Conservation (phyloP, 1,284 basidiomycete genomes). For the Ganoderma resinaceum region DNA sequence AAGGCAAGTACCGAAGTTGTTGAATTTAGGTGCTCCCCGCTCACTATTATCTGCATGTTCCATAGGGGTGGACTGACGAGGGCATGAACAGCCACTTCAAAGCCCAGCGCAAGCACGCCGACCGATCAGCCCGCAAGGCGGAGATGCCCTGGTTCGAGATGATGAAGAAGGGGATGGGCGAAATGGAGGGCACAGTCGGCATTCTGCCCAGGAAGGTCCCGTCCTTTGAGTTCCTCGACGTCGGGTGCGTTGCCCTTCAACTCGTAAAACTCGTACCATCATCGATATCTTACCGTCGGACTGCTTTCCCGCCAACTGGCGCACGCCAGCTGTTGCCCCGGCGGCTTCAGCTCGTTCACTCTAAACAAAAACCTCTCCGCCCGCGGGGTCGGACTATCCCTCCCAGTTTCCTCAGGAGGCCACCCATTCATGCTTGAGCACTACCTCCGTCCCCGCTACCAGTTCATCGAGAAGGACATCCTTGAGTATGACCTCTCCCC, state of each 20-base stretch:
- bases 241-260: constrained; percentile 29
- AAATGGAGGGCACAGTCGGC: constrained; percentile 32
- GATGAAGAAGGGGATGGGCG: constrained; percentile 34
- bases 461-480: constrained; percentile 35
- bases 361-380: constrained; percentile 32
- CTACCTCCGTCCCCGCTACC: constrained; percentile 28
- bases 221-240: constrained; percentile 35
- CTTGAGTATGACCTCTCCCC: constrained; percentile 31
- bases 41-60: neutral
- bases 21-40: neutral
- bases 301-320: neutral
- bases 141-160: constrained; percentile 18
- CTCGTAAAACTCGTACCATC: too few species aligned
- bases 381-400: constrained; percentile 37
- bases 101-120: constrained; percentile 8
- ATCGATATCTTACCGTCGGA: neutral
- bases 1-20: neutral
- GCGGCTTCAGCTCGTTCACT: constrained; percentile 39
- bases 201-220: constrained; percentile 27
- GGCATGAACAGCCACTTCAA: constrained; percentile 22
- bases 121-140: neutral
- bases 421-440: constrained; percentile 29
- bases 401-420: constrained; percentile 35
- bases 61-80: constrained; percentile 23
- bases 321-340: constrained; percentile 36